phyloP scores from a whole-genome alignment of 805 yeast genomes.

The Wickerhamiella bombiphila region DNA sequence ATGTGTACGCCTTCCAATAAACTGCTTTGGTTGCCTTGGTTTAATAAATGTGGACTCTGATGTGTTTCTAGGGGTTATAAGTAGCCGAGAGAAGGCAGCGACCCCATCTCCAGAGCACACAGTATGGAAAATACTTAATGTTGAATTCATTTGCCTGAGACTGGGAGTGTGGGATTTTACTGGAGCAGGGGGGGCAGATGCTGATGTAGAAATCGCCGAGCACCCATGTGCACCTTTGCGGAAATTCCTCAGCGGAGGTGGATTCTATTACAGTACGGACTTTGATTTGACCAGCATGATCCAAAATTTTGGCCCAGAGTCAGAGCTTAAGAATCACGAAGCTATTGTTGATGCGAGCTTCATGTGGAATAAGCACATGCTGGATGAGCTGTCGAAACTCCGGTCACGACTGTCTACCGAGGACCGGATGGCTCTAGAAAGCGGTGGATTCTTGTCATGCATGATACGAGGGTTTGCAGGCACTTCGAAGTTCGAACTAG shows the following conservation, averaged over 20 bases:
- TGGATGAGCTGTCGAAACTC: conserved; percentile 65
- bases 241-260: conserved; percentile 69
- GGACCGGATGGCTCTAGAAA: conserved; percentile 49
- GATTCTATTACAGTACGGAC: conserved; percentile 82
- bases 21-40: conserved; percentile 51
- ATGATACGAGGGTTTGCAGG: conserved; percentile 93
- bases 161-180: conserved; percentile 66
- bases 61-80: conserved; percentile 63
- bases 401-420: conserved; percentile 52
- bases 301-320: conserved; percentile 37
- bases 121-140: conserved; percentile 65
- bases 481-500: conserved; percentile 34
- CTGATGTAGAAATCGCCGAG: conserved; percentile 22
- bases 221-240: conserved; percentile 78
- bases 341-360: conserved; percentile 59
- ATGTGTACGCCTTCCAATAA: conserved; percentile 25
- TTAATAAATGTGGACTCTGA: conserved; percentile 54
- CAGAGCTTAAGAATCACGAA: neutral
- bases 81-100: conserved; percentile 66
- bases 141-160: conserved; percentile 71
- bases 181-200: conserved; percentile 36
- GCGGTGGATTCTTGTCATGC: conserved; percentile 70
- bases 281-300: conserved; percentile 82
- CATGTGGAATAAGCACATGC: conserved; percentile 94
- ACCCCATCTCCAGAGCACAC: conserved; percentile 66